Evolutionary conservation across 371 early-diverging fungal genomes (phyloP).

Genomic region (Fennellomyces sp.): DNA sequence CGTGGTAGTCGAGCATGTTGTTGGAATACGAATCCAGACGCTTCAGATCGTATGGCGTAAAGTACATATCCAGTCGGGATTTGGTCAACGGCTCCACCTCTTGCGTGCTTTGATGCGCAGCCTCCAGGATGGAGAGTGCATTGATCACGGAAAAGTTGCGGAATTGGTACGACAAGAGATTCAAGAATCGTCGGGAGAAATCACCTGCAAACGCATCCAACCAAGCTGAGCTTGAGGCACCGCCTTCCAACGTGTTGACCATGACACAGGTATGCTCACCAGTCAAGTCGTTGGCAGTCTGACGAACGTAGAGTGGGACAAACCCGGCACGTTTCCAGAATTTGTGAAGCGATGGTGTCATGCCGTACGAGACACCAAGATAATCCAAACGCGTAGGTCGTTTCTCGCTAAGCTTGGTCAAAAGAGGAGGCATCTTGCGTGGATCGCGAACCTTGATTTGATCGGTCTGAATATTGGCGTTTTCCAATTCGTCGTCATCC

Average conservation of each 20-base stretch:
- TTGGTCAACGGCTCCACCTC: constrained; percentile 40
- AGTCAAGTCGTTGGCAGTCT: constrained; percentile 95
- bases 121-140: constrained; percentile 84
- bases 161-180: constrained; percentile 88
- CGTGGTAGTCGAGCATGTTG: constrained; percentile 96
- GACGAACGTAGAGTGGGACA: constrained; percentile 95
- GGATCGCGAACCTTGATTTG: constrained; percentile 85
- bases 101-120: constrained; percentile 54
- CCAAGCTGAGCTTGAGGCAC: constrained; percentile 67
- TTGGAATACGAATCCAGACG: constrained; percentile 93
- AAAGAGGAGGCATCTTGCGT: constrained; percentile 86
- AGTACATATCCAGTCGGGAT: constrained; percentile 60
- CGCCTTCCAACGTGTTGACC: constrained; percentile 76
- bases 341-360: constrained; percentile 88
- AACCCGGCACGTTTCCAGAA: constrained; percentile 97
- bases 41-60: constrained; percentile 91
- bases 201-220: constrained; percentile 83
- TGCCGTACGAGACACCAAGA: constrained; percentile 97
- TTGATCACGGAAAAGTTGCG: constrained; percentile 80
- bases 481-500: constrained; percentile 66
- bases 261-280: constrained; percentile 98
- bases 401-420: constrained; percentile 82
- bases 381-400: constrained; percentile 85
- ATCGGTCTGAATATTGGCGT: constrained; percentile 75
- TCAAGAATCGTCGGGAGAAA: constrained; percentile 88